Evolutionary conservation across 495 filamentous ascomycete species (phyloP).

Genomic region (Lasiosphaeria miniovina): DNA sequence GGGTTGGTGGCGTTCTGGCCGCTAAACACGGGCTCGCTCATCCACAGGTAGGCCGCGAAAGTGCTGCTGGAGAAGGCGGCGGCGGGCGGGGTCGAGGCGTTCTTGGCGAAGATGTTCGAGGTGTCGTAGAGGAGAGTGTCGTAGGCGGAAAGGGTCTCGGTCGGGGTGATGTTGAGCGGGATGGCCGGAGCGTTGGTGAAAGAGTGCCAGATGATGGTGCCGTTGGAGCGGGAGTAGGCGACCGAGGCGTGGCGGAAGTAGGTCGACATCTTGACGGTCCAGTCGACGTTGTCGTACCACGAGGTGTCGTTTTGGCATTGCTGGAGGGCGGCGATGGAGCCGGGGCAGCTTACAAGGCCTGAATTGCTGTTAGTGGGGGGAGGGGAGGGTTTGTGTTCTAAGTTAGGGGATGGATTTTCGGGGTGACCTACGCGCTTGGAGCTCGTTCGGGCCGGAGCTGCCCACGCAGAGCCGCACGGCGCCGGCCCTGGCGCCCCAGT

Average conservation of each 20-base stretch:
- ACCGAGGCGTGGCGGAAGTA: slow-evolving; percentile 6
- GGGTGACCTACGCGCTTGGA: slow-evolving; percentile 9
- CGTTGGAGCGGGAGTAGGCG: slow-evolving; percentile 8
- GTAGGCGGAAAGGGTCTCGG: neutral
- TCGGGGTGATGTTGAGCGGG: neutral
- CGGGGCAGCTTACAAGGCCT: slow-evolving; percentile 11
- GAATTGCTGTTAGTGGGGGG: too few relatives aligned
- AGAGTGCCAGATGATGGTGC: slow-evolving; percentile 5
- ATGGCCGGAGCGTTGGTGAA: neutral
- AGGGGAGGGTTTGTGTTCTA: neutral
- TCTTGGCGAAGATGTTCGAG: neutral
- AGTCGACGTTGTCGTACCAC: slow-evolving; percentile 11
- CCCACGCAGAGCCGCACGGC: slow-evolving; percentile 14
- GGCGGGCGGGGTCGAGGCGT: neutral
- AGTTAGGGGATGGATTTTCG: neutral
- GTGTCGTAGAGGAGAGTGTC: slow-evolving; percentile 7
- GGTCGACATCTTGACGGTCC: slow-evolving; percentile 7
- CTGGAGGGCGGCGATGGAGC: neutral
- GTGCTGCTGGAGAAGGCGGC: slow-evolving; percentile 11
- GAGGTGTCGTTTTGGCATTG: slow-evolving; percentile 7
- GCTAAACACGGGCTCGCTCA: slow-evolving; percentile 8
- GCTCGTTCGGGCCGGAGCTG: slow-evolving; percentile 6
- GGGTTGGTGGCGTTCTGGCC: slow-evolving; percentile 8
- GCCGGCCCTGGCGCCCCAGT: slow-evolving; percentile 4
- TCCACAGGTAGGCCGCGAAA: slow-evolving; percentile 12